Evolutionary conservation across 179 eudicot genomes (phyloP), one percentile per base, ranked within the genome.

Genomic region (Corrigiola litoralis): DNA sequence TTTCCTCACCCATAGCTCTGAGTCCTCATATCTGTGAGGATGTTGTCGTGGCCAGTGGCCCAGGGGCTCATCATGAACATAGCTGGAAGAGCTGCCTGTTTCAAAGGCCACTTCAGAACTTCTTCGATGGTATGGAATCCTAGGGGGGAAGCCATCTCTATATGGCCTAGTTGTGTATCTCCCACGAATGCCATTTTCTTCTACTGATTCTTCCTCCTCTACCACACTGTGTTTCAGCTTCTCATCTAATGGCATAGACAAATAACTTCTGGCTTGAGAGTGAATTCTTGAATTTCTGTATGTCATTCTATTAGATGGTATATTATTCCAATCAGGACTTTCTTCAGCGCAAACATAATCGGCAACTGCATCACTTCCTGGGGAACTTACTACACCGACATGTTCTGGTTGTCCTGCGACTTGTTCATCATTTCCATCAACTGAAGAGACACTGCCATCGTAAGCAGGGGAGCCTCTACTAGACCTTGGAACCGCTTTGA

Each of bases 361-460:
- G 32, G 54, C 44, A 58, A 49, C 70, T 52, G 18, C 55, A 63
- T 55, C 66, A 40, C 11, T 33, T 31, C 46, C 47, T 20, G 24
- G 37, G 27, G 60, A 52, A 60, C 24, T 47, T 29, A 49, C 50
- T 33, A 13, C 51, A 45, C n/a, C 50, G 13, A 61, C 7, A 49
- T 23, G 18, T 42, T 23, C 11, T 13, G 27, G 66, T 31, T 33
- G 74, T 46, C 42, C 53, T 32, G 51, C 61, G 33, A 60, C 47
- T 67, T 68, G 81, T 63, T 83, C 79, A 49, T 88, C 87, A 62
- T 58, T 72, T 76, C 77, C 95, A 45, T 88, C 90, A 65, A 48
- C 82, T n/a, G 92, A 90, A 74, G 95, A 90, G 49, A 76, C 83
- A 74, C 87, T 88, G 16, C 82, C 87, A 40, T 88, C 87, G 60